Conservation (phyloP, 306 rosid species). For the Corylus avellana region DNA sequence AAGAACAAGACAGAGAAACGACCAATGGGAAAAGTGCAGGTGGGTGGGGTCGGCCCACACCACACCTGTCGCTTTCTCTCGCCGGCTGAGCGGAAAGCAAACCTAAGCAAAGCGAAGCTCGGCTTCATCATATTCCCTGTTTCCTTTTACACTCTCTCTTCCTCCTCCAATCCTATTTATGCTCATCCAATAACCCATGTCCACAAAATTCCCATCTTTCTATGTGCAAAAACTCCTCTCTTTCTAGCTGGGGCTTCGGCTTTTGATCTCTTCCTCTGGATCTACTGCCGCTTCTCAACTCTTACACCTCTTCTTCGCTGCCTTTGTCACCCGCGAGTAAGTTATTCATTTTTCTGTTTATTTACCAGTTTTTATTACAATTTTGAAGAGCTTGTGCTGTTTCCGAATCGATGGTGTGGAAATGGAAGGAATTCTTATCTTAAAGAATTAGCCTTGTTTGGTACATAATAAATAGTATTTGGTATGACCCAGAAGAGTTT, state of each 20-base stretch:
- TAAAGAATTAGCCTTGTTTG: constrained; percentile 1
- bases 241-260: neutral
- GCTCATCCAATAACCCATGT: neutral
- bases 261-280: constrained; percentile 4
- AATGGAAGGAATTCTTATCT: neutral
- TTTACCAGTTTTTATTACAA: neutral
- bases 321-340: neutral
- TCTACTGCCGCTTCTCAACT: constrained; percentile 8
- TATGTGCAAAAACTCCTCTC: neutral
- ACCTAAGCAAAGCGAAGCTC: constrained; percentile 1
- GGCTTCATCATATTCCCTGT: neutral
- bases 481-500: neutral
- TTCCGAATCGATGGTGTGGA: neutral
- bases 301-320: constrained; percentile 1
- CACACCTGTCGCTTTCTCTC: too few species aligned
- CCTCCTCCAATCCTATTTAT: neutral
- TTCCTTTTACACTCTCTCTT: neutral
- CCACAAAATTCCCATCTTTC: neutral
- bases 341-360: neutral
- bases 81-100: constrained; percentile 11
- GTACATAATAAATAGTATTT: neutral
- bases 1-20: neutral
- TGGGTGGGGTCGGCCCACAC: constrained; percentile 7
- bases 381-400: neutral
- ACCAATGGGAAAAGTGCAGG: constrained; percentile 38